Evolutionary conservation across 331 rosid genomes (phyloP).

Genomic region (Erythrophleum ivorense): DNA sequence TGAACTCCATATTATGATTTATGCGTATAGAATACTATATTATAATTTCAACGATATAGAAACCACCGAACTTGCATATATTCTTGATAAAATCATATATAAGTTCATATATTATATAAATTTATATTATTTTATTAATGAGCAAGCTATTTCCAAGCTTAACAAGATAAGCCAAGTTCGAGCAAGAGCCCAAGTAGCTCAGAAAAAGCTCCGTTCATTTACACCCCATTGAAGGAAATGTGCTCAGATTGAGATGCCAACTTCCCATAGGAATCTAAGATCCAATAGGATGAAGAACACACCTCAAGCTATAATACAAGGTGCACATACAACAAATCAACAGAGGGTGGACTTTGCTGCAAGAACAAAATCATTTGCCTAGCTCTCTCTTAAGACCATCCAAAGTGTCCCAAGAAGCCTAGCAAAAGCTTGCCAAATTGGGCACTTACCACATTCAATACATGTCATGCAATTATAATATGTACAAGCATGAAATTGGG

Average conservation of each 20-base stretch:
- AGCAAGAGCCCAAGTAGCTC: neutral
- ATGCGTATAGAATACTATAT: neutral
- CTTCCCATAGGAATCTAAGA: neutral
- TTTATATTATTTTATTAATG: neutral
- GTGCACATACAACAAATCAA: neutral
- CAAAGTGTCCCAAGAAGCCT: neutral
- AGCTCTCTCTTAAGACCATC: neutral
- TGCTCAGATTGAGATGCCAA: neutral
- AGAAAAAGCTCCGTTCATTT: neutral
- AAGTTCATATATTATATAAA: neutral
- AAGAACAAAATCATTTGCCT: conserved; percentile 10
- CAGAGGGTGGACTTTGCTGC: neutral
- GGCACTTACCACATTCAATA: neutral
- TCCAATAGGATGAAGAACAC: neutral
- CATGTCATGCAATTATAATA: neutral
- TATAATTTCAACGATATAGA: neutral
- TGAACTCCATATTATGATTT: neutral
- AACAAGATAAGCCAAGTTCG: neutral
- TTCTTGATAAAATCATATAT: neutral
- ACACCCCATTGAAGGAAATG: neutral
- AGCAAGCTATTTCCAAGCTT: neutral
- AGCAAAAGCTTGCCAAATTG: neutral
- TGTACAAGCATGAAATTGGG: conserved; percentile 5
- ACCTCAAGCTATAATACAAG: neutral
- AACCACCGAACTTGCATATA: neutral